A percentile compares a stretch with the other conserved stretches of the same genome.
These are phyloP conservation scores for Suhomyces sp. DNA, from an alignment of 805 yeast genomes.

Conservation along the genomic window DNA sequence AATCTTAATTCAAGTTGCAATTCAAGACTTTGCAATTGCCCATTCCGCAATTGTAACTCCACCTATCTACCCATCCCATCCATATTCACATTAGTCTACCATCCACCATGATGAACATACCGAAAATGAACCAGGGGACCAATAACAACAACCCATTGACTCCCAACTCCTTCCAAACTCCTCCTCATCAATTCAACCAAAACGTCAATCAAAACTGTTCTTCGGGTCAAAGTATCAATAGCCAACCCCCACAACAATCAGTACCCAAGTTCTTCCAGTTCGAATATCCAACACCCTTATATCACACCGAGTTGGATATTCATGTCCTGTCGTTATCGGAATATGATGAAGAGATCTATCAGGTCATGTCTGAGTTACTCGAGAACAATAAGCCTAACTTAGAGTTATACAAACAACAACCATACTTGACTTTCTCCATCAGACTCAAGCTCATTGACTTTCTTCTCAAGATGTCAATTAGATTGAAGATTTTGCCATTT, in stretches of 20 bases:
- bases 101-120: conserved; percentile 5
- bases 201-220: conserved; percentile 1
- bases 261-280: conserved; percentile 34
- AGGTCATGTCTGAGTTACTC: conserved; percentile 33
- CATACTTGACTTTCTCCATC: conserved; percentile 73
- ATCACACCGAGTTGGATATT: conserved; percentile 46
- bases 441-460: conserved; percentile 79
- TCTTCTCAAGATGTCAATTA: conserved; percentile 64
- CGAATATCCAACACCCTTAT: conserved; percentile 51
- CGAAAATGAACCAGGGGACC: conserved; percentile 4
- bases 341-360: conserved; percentile 51
- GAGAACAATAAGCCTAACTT: conserved; percentile 46
- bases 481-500: conserved; percentile 66
- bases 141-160: conserved; percentile 8
- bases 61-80: neutral
- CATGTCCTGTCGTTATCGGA: conserved; percentile 50
- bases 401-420: conserved; percentile 76
- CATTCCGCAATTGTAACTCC: conserved; percentile 1
- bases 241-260: neutral
- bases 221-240: conserved; percentile 1
- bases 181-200: conserved; percentile 5
- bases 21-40: conserved; percentile 1
- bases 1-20: conserved; percentile 3
- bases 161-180: conserved; percentile 7
- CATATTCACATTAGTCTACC: neutral